These are phyloP conservation scores for Tremellales sp. DNA, from an alignment of 1,284 basidiomycete genomes.

Conservation along the genomic window DNA sequence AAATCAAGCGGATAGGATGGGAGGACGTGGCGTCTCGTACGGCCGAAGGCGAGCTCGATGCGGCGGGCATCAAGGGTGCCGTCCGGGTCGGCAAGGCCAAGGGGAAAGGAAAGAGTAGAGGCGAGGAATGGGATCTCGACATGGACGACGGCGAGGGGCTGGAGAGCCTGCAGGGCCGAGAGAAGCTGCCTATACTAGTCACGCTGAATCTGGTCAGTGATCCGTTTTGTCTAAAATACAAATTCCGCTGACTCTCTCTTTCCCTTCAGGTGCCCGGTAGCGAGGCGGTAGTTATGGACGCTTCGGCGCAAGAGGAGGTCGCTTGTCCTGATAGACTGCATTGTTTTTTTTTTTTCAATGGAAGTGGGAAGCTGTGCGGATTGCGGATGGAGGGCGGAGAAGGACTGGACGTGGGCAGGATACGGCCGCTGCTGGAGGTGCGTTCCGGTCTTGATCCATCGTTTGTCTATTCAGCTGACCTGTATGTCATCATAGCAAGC, in stretches of 20 bases:
- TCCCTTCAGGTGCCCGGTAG: slow-evolving; percentile 26
- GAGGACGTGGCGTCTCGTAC: slow-evolving; percentile 17
- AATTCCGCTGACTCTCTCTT: not conserved
- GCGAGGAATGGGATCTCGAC: slow-evolving; percentile 49
- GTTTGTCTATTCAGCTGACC: not conserved
- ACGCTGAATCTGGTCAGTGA: slow-evolving; percentile 41
- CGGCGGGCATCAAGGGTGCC: slow-evolving; percentile 46
- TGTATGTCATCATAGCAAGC: slow-evolving; percentile 11
- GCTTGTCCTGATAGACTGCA: slow-evolving; percentile 45
- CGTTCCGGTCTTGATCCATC: not conserved
- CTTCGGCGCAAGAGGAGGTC: slow-evolving; percentile 42
- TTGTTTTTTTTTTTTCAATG: slow-evolving; percentile 38
- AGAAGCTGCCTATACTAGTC: slow-evolving; percentile 41
- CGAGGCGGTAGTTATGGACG: slow-evolving; percentile 40
- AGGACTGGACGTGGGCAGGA: slow-evolving; percentile 27
- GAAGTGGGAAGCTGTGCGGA: slow-evolving; percentile 38
- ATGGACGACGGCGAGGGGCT: slow-evolving; percentile 27
- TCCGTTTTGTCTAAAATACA: not conserved
- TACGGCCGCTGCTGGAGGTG: slow-evolving; percentile 32
- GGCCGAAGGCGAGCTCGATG: slow-evolving; percentile 23
- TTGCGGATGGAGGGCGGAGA: slow-evolving; percentile 42
- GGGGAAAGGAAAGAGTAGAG: slow-evolving; percentile 31
- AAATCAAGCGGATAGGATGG: slow-evolving; percentile 41
- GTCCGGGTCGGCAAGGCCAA: slow-evolving; percentile 25
- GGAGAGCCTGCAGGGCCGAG: slow-evolving; percentile 24